Base-by-base conservation (phyloP, 345 rosid species). In the Eucalyptus cladocalyx region DNA sequence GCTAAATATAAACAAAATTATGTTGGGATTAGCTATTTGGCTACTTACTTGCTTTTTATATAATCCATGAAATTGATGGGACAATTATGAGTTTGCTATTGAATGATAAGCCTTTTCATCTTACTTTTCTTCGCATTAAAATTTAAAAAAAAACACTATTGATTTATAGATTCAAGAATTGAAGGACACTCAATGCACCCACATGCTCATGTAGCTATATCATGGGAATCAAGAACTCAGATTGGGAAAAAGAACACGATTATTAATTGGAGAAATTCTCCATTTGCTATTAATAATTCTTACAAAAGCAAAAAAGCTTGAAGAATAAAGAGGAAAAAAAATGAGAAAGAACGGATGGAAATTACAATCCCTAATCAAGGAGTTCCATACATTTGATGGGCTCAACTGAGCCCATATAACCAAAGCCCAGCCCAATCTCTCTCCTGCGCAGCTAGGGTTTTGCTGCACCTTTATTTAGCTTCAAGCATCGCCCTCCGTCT, bases 161-260 rank as follows among this genome's bases (percentile, higher is more conserved):
- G 4, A 30, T 62, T 28, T 28, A 30, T 30, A 3, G 32, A 62
- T 30, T 6, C 34, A 1, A 30, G 17, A 62, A 62, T 62, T 13
- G 8, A 62, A 62, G 32, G 8, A 13, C 6, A 2, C 37, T n/a
- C 16, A 7, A 15, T 14, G 37, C 76, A n/a, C 37, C 21, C 19
- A 65, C 69, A 30, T 62, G 69, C 69, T 62, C 18, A 30, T 30
- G 69, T 60, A 16, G 21, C 76, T 65, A 65, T n/a, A n/a, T 65
- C 1, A 65, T n/a, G 76, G 10, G 18, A 15, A 7, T n/a, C 76
- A n/a, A n/a, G 37, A 4, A 14, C 37, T 65, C 37, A 4, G 18
- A 16, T 2, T 65, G 1, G 76, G 40, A 4, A 65, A 15, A 65
- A n/a, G 58, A 16, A n/a, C 21, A 0, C 0, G 11, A 40, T 4